Percentiles rank a stretch among this genome's conserved stretches.
Conservation (phyloP, 441 rosid genomes). For the Daphne laureola region DNA sequence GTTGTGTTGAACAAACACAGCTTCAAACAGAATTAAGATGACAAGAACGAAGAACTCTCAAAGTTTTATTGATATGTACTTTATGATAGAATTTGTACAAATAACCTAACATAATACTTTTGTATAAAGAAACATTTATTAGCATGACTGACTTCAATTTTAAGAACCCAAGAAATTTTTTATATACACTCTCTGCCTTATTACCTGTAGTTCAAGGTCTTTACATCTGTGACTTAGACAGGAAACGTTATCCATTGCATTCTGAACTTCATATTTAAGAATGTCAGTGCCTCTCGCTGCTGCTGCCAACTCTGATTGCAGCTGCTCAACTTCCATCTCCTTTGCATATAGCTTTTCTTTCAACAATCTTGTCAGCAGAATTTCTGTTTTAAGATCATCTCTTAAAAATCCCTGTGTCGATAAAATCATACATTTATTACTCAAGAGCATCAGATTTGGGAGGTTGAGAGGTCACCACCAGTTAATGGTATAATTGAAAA, state of each 20-base stretch:
- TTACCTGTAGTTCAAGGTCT: conserved; percentile 85
- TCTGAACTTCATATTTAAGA: conserved; percentile 63
- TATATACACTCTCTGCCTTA: not conserved
- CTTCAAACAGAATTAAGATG: not conserved
- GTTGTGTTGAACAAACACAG: not conserved
- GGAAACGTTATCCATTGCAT: conserved; percentile 62
- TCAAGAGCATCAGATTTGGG: too few relatives aligned
- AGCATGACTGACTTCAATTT: too few relatives aligned
- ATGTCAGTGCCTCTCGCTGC: conserved; percentile 75
- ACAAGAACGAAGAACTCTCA: not conserved
- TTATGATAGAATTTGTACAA: not conserved
- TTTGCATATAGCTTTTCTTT: conserved; percentile 77
- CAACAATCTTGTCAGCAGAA: conserved; percentile 55
- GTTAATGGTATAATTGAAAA: too few relatives aligned
- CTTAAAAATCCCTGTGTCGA: conserved; percentile 44
- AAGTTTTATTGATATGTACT: not conserved
- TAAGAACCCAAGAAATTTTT: too few relatives aligned
- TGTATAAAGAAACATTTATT: not conserved
- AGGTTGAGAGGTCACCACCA: too few relatives aligned
- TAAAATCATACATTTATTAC: too few relatives aligned
- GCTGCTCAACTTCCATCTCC: conserved; percentile 76
- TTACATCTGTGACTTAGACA: conserved; percentile 56
- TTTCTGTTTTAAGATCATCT: conserved; percentile 68
- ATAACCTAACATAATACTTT: not conserved
- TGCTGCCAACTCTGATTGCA: conserved; percentile 83